Evolutionary conservation across 2,329 filamentous ascomycete genomes (phyloP), one percentile per base, ranked within the genome.

Genomic region (Penicillium hesseltinei): DNA sequence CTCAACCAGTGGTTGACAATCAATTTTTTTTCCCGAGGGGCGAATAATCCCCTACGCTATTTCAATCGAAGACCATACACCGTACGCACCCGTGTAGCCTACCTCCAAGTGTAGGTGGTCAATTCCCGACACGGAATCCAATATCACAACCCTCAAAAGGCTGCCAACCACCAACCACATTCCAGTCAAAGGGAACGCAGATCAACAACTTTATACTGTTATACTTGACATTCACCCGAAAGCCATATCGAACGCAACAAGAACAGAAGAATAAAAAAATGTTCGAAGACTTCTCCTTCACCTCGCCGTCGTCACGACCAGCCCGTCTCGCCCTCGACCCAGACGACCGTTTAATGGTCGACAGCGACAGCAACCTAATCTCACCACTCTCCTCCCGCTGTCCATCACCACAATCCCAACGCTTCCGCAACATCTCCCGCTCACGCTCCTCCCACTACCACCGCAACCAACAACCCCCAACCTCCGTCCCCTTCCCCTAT

Each of bases 401-500:
- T 60, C 73, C 75, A 2, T 77, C 74, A n/a, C 75, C 75, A n/a
- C 69, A 70, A 51, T 63, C 68, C n/a, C 66, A 69, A 44, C 71
- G 71, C 21, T 69, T 71, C 39, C 70, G 66, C 54, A 66, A 65
- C 17, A 57, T 69, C 13, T 67, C 69, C 15, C 71, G 69, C 35
- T 68, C 71, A 2, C 71, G 71, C 54, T 71, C 72, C 19, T 69
- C 68, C 23, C 69, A 71, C 52, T 71, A 69, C 58, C 73, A 69
- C 43, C 71, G 70, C 38, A 68, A 67, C 23, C 73, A 71, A 36
- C 72, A 71, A 35, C 72, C 74, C n/a, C 72, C 74, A 21, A 76
- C 75, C 10, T 77, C 75, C 17, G 80, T 66, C 39, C 81, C 62
- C 63, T 77, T 65, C 72, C 76, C 74, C 43, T 75, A 77, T 58